A percentile compares a stretch with the other conserved stretches of the same genome.
Conservation (phyloP, 495 filamentous ascomycete species). For the Daldinia decipiens region DNA sequence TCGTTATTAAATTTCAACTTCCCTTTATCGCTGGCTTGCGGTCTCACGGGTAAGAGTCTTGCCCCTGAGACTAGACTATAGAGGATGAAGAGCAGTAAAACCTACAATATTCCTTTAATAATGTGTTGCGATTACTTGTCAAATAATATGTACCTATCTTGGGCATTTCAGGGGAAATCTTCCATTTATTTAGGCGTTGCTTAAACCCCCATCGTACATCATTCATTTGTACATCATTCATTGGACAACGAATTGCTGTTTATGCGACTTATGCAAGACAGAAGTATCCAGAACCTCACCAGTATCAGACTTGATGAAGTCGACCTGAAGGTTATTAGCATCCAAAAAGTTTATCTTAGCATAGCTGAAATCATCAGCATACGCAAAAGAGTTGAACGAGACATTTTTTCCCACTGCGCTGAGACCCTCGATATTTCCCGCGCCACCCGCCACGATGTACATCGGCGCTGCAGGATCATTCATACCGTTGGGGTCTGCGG, state of each 20-base stretch:
- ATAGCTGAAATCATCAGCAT: slow-evolving; percentile 67
- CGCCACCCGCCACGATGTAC: slow-evolving; percentile 64
- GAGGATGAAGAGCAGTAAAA: too few relatives aligned
- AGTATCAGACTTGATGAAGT: slow-evolving; percentile 59
- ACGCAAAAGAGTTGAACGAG: slow-evolving; percentile 63
- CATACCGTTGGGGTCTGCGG: slow-evolving; percentile 58
- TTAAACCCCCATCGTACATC: background rate
- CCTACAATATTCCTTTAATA: too few relatives aligned
- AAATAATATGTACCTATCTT: too few relatives aligned
- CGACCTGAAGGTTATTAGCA: slow-evolving; percentile 46
- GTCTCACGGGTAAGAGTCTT: too few relatives aligned
- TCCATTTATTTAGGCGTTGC: background rate
- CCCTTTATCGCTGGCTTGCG: too few relatives aligned
- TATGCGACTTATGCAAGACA: slow-evolving; percentile 63
- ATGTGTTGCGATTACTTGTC: too few relatives aligned
- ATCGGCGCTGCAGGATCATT: slow-evolving; percentile 64
- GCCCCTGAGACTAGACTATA: too few relatives aligned
- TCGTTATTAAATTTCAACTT: too few relatives aligned
- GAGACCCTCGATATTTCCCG: slow-evolving; percentile 56
- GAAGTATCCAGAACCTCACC: slow-evolving; percentile 64
- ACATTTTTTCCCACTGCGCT: slow-evolving; percentile 53
- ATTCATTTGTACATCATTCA: slow-evolving; percentile 41
- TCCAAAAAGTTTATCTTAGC: slow-evolving; percentile 52
- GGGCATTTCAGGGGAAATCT: too few relatives aligned
- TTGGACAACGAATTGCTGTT: slow-evolving; percentile 61